Evolutionary conservation across 768 basidiomycete genomes (phyloP).

Genomic region (Galerina marginata): DNA sequence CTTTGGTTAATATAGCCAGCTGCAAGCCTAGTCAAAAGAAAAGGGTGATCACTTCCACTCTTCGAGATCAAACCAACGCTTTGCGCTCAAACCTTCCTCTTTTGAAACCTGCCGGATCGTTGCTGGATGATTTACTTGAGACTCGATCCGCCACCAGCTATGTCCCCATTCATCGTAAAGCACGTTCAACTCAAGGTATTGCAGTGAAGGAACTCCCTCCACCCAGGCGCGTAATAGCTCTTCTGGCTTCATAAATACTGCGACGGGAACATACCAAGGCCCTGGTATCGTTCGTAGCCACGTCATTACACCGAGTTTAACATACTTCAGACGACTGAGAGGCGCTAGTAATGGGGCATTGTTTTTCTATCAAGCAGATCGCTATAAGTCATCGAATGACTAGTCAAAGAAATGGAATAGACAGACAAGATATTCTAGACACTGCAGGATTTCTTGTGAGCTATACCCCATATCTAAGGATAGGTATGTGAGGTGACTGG

Average conservation of each 20-base stretch:
- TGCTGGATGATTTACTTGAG: neutral
- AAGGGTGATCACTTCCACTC: neutral
- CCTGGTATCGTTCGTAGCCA: neutral
- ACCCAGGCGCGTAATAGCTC: neutral
- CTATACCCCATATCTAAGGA: too few species aligned
- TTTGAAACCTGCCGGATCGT: neutral
- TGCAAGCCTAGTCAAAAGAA: neutral
- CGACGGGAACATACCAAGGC: too few species aligned
- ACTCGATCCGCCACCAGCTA: neutral
- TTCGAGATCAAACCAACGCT: neutral
- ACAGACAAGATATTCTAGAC: neutral
- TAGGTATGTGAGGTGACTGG: neutral
- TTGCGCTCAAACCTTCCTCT: neutral
- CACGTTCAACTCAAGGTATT: neutral
- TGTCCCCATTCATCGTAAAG: neutral
- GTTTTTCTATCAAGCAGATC: neutral
- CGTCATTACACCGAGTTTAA: neutral
- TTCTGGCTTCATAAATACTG: neutral
- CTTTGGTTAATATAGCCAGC: too few species aligned
- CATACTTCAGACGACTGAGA: neutral
- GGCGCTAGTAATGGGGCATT: neutral
- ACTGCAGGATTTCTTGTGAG: neutral
- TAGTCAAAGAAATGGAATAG: neutral
- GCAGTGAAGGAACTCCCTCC: neutral
- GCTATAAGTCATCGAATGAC: neutral